phyloP scores from a whole-genome alignment of 306 rosid species.

The Trifolium subterraneum region DNA sequence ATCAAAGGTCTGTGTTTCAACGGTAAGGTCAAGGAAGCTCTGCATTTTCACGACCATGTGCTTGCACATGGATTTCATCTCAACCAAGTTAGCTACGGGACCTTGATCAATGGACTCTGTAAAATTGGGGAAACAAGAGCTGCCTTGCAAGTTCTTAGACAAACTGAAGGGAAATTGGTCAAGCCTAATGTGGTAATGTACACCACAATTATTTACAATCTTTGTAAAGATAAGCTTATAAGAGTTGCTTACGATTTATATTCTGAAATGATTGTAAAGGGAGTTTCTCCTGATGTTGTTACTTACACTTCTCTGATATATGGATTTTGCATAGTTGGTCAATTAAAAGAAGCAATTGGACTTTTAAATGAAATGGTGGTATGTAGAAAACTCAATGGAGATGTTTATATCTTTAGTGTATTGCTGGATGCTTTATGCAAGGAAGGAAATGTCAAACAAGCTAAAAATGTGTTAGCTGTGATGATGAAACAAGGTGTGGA shows the following conservation, averaged over 20 bases:
- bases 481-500: background rate
- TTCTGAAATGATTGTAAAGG: background rate
- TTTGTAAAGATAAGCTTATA: background rate
- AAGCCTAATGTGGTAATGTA: background rate
- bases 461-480: background rate
- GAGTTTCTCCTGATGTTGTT: background rate
- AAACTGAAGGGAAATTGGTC: background rate
- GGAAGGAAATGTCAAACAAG: background rate
- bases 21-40: background rate
- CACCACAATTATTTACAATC: no score
- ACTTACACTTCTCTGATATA: background rate
- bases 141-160: background rate
- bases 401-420: background rate
- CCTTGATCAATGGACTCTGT: background rate
- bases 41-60: background rate
- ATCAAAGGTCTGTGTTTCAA: background rate
- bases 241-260: background rate
- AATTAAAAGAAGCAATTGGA: background rate
- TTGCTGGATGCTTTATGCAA: background rate
- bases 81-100: background rate
- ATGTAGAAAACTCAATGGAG: no score
- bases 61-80: background rate
- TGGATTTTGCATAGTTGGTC: background rate
- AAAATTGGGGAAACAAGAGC: background rate
- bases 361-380: no score